Evolutionary conservation across 2,329 filamentous ascomycete genomes (phyloP), one percentile per base, ranked within the genome.

Genomic region (Calonectria crousiana): DNA sequence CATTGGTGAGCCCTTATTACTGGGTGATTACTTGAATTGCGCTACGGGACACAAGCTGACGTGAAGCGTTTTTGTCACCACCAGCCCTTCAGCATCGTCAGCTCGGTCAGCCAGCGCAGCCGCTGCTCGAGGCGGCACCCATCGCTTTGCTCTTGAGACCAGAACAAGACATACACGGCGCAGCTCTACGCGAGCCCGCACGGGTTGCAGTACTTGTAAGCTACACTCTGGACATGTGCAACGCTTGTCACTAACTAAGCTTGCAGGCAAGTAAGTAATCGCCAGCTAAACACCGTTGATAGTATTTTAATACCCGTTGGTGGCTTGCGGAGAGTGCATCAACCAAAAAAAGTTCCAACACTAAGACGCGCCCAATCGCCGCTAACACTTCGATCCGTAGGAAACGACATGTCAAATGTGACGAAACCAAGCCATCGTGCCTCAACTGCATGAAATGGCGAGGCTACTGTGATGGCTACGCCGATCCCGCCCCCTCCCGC

Each of bases 321-420:
- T 41, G 69, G 69, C 51, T 51, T 62, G 56, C n/a, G 16, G 52
- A 30, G 52, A 13, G 52, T 13, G 14, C 26, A 38, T 28, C 34
- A n/a, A 51, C 32, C 41, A 52, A 38, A 56, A 73, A 70, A 18
- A 13, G 26, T 28, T 28, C 9, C 5, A 6, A 32, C 32, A 47
- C 26, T 62, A 38, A 62, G 41, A 6, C 38, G 49, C 70, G 74
- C 70, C 49, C 56, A 36, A 65, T 36, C 16, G 49, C n/a, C 49
- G 70, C 76, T 78, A 71, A 79, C 69, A 73, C 23, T 5, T 23
- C 5, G 32, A 41, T 52, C 6, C 14, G 53, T 30, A 86, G 84
- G 67, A 86, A 85, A 68, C 85, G 85, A 26, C 85, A 86, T 74
- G 83, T 87, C 47, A 87, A 87, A 77, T 87, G 85, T 70, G 85